phyloP scores from a whole-genome alignment of 2,329 filamentous ascomycete species.

The Fusarium austroafricanum region DNA sequence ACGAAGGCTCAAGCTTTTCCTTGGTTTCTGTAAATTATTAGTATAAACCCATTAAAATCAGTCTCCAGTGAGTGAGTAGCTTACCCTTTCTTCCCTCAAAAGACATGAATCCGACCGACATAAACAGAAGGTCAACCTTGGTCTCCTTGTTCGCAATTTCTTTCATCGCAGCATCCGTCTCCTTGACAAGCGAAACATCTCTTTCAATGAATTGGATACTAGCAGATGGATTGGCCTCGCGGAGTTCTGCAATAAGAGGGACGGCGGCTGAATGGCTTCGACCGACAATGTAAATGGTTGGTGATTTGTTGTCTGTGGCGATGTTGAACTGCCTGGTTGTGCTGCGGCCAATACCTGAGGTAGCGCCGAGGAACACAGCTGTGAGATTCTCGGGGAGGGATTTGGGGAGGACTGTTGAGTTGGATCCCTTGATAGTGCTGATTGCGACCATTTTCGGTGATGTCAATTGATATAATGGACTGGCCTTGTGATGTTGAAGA shows the following conservation, averaged over 20 bases:
- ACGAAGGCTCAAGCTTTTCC: constrained; percentile 66
- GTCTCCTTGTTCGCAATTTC: constrained; percentile 56
- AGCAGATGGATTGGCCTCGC: constrained; percentile 56
- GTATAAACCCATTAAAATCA: accelerated
- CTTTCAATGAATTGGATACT: constrained; percentile 59
- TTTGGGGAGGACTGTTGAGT: constrained; percentile 4
- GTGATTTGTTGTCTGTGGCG: constrained; percentile 8
- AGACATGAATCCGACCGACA: constrained; percentile 52
- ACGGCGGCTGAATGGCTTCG: constrained; percentile 52
- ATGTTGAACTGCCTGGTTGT: constrained; percentile 26
- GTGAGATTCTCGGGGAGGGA: constrained; percentile 13
- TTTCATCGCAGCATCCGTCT: constrained; percentile 57
- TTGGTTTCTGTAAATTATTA: constrained; percentile 57
- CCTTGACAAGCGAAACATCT: constrained; percentile 63
- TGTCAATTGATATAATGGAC: neutral
- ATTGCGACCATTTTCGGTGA: constrained; percentile 25
- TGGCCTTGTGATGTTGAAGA: too few relatives aligned
- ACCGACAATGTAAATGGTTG: constrained; percentile 58
- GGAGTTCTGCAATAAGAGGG: constrained; percentile 56
- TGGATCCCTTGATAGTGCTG: constrained; percentile 21
- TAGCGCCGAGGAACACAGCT: constrained; percentile 33
- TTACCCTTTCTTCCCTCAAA: constrained; percentile 42
- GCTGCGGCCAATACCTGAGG: constrained; percentile 34
- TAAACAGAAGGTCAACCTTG: constrained; percentile 59
- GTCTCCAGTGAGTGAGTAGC: accelerated